These are phyloP conservation scores for Geranomyces michiganensis DNA, from an alignment of 192 early-diverging fungal genomes.

Conservation along the genomic window DNA sequence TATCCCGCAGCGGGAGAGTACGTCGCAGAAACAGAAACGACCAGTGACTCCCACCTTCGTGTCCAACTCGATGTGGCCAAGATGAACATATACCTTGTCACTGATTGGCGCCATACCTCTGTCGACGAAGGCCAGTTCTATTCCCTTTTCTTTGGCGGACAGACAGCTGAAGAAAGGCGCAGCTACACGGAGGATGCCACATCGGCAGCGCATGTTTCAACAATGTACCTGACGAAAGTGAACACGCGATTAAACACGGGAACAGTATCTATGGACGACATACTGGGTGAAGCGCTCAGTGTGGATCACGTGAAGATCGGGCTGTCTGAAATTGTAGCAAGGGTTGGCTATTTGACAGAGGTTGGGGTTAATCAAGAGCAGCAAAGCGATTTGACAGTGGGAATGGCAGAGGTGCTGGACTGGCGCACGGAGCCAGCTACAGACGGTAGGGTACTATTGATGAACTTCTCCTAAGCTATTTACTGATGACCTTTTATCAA, in stretches of 20 bases:
- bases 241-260: slow-evolving; percentile 33
- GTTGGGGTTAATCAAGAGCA: no score
- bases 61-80: neutral
- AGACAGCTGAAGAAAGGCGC: neutral
- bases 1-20: slow-evolving; percentile 9
- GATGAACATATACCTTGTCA: neutral
- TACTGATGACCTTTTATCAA: no score
- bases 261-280: slow-evolving; percentile 11
- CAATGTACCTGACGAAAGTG: slow-evolving; percentile 24
- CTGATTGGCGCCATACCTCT: neutral
- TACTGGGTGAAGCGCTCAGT: slow-evolving; percentile 5
- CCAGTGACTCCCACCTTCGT: neutral
- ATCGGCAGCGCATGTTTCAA: slow-evolving; percentile 13
- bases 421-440: neutral
- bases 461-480: no score
- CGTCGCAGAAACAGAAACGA: neutral
- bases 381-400: neutral
- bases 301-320: slow-evolving; percentile 23
- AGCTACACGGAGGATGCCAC: no score
- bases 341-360: neutral
- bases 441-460: no score
- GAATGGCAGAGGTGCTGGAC: neutral
- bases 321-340: neutral
- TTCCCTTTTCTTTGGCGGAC: slow-evolving; percentile 6
- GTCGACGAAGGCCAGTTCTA: slow-evolving; percentile 3